These are phyloP conservation scores for Puccinia novopanici DNA, from an alignment of 1,284 basidiomycete species.

Conservation along the genomic window DNA sequence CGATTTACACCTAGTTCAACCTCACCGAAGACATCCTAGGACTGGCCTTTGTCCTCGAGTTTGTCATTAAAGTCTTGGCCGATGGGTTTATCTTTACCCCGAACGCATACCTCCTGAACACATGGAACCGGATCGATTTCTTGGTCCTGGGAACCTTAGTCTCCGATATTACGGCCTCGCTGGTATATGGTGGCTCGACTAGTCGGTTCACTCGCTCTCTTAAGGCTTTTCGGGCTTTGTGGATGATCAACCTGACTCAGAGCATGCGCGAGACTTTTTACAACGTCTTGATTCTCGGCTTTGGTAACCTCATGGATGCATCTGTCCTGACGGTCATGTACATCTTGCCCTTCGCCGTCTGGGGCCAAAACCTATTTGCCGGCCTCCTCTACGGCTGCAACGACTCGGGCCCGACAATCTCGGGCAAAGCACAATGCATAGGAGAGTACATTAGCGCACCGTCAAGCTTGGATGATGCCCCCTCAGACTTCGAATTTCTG, in stretches of 20 bases:
- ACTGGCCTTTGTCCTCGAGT: constrained; percentile 76
- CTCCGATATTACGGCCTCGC: constrained; percentile 71
- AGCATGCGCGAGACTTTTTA: constrained; percentile 87
- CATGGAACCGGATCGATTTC: constrained; percentile 92
- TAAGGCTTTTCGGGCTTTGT: constrained; percentile 84
- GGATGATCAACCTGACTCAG: constrained; percentile 84
- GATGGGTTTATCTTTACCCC: constrained; percentile 75
- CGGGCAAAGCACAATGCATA: constrained; percentile 63
- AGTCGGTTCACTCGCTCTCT: constrained; percentile 80
- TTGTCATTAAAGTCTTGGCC: constrained; percentile 85
- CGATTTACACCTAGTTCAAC: constrained; percentile 46
- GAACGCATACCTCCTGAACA: constrained; percentile 85
- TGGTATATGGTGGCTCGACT: constrained; percentile 67
- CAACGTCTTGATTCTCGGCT: constrained; percentile 85
- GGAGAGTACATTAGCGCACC: constrained; percentile 68
- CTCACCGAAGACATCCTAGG: constrained; percentile 66
- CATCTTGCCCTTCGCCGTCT: constrained; percentile 94
- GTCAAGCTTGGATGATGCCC: neutral
- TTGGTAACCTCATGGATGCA: constrained; percentile 82
- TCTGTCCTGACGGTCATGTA: constrained; percentile 86
- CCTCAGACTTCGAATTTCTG: constrained; percentile 63
- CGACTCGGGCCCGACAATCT: constrained; percentile 64
- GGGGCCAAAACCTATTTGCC: constrained; percentile 92
- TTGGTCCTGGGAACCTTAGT: constrained; percentile 77
- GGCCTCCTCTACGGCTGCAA: constrained; percentile 85